Evolutionary conservation across 352 stramenopile genomes (phyloP).

Genomic region (Pythium biforme): DNA sequence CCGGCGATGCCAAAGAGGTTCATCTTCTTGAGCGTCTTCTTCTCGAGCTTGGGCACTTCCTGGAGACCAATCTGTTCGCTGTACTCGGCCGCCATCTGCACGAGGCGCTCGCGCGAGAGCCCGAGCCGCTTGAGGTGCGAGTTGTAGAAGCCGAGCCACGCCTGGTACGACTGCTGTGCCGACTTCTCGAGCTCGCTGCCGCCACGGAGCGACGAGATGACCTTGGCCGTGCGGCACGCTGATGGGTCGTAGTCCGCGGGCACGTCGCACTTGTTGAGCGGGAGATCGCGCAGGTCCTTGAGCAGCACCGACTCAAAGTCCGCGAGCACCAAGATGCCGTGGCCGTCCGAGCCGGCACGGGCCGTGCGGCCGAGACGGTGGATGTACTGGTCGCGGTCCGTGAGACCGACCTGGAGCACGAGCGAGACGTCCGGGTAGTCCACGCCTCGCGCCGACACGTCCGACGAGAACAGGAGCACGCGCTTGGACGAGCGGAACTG

Average conservation of each 20-base stretch:
- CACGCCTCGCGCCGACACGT: constrained; percentile 93
- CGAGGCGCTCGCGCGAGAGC: constrained; percentile 44
- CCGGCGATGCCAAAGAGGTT: constrained; percentile 68
- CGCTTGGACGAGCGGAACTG: constrained; percentile 87
- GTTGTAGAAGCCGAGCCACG: constrained; percentile 96
- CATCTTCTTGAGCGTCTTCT: constrained; percentile 65
- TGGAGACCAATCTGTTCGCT: constrained; percentile 35
- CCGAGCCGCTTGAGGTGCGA: constrained; percentile 51
- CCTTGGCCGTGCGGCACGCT: constrained; percentile 20
- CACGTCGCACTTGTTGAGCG: constrained; percentile 37
- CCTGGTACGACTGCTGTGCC: constrained; percentile 90
- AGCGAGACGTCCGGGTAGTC: constrained; percentile 95
- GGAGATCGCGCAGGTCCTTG: constrained; percentile 67
- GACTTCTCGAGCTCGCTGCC: constrained; percentile 71
- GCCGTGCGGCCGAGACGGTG: constrained; percentile 94
- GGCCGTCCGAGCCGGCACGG: constrained; percentile 83
- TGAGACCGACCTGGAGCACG: constrained; percentile 84
- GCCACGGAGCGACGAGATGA: constrained; percentile 40
- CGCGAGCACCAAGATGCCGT: constrained; percentile 78
- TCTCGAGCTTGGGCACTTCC: constrained; percentile 61
- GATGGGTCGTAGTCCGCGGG: constrained; percentile 22
- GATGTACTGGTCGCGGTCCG: constrained; percentile 93
- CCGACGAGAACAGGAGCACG: constrained; percentile 93
- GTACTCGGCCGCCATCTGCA: constrained; percentile 55
- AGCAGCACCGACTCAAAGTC: constrained; percentile 83